Evolutionary conservation across 148 eudicot species (phyloP).

Genomic region (Cornus florida): DNA sequence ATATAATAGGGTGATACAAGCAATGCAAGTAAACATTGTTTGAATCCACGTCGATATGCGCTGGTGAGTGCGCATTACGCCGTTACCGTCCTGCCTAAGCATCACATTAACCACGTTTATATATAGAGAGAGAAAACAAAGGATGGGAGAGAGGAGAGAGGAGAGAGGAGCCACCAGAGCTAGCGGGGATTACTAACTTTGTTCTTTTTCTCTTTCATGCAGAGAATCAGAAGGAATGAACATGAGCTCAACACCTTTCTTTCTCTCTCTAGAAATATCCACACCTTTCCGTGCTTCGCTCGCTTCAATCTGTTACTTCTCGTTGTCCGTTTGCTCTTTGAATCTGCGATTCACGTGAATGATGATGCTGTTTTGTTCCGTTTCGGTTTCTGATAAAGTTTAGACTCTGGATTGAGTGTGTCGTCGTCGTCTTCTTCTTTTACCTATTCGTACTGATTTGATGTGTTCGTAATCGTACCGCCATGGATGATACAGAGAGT

Average conservation of each 20-base stretch:
- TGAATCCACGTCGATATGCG: constrained; percentile 53
- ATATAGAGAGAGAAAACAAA: background rate
- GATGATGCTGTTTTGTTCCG: constrained; percentile 9
- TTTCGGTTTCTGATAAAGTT: background rate
- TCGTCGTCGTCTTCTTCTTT: background rate
- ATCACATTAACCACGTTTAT: background rate
- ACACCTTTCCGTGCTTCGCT: background rate
- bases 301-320: background rate
- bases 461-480: background rate
- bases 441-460: background rate
- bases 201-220: background rate
- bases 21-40: constrained; percentile 28
- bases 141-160: too few relatives aligned
- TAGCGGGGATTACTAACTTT: background rate
- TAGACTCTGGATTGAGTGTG: constrained; percentile 17
- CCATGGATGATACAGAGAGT: constrained; percentile 48
- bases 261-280: background rate
- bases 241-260: background rate
- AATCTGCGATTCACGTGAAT: constrained; percentile 18
- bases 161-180: background rate
- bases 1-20: constrained; percentile 31
- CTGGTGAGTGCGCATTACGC: constrained; percentile 35
- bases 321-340: constrained; percentile 16
- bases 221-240: background rate
- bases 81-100: constrained; percentile 10